A percentile compares a stretch with the other conserved stretches of the same genome.
phyloP scores from a whole-genome alignment of 148 eudicot genomes.

The Silene conica region DNA sequence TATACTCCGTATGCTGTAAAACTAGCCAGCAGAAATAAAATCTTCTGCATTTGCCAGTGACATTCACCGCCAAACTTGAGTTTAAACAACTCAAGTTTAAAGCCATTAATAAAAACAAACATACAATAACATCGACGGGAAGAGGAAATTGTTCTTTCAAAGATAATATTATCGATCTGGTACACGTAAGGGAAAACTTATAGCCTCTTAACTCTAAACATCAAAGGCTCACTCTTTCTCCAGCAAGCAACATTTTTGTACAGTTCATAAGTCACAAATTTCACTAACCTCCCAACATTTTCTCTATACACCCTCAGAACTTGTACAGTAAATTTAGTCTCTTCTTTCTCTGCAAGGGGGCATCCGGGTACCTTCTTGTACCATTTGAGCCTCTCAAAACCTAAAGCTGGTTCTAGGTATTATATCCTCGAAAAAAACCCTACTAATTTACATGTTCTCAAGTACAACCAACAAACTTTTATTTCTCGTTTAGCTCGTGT shows the following conservation, averaged over 20 bases:
- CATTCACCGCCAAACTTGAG: no score
- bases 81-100: no score
- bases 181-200: constrained; percentile 36
- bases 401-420: constrained; percentile 39
- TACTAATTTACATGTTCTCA: constrained; percentile 45
- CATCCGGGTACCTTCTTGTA: constrained; percentile 32
- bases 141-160: constrained; percentile 31
- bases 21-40: no score
- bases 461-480: constrained; percentile 39
- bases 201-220: constrained; percentile 36
- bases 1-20: no score
- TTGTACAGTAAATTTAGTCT: constrained; percentile 32
- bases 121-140: not conserved
- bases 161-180: constrained; percentile 25
- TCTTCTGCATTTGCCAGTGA: no score
- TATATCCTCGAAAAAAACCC: constrained; percentile 31
- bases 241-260: constrained; percentile 50
- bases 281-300: constrained; percentile 29
- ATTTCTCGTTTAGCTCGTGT: constrained; percentile 34
- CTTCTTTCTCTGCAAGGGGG: constrained; percentile 31
- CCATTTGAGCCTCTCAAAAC: constrained; percentile 34
- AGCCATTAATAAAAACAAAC: not conserved
- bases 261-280: constrained; percentile 39
- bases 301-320: constrained; percentile 36
- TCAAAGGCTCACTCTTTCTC: constrained; percentile 36